Conservation (phyloP, 352 stramenopile species). For the Phytophthora europaea region DNA sequence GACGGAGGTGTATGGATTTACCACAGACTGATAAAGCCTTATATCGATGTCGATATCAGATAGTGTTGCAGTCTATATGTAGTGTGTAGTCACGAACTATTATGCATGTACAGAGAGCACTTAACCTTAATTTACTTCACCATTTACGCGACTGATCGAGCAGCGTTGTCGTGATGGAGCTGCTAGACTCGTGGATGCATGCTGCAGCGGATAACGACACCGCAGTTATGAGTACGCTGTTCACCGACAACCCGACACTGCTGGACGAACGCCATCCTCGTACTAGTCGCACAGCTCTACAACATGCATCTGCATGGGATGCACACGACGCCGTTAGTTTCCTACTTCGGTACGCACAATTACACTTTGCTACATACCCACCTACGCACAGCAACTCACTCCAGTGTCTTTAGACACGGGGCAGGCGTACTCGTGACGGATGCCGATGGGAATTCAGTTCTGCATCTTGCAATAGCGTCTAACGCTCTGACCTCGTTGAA, state of each 20-base stretch:
- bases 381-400: not conserved
- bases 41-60: not conserved
- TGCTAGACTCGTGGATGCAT: constrained; percentile 27
- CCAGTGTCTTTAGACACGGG: constrained; percentile 15
- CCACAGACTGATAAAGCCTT: constrained; percentile 46
- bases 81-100: not conserved
- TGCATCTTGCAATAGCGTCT: constrained; percentile 34
- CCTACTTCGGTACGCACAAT: constrained; percentile 21
- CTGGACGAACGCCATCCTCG: constrained; percentile 31
- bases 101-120: not conserved
- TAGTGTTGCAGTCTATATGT: not conserved
- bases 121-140: constrained; percentile 21
- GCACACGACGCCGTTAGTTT: constrained; percentile 21
- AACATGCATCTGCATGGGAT: constrained; percentile 30
- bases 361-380: not conserved
- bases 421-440: constrained; percentile 27
- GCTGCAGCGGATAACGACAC: constrained; percentile 23
- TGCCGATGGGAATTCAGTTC: constrained; percentile 29
- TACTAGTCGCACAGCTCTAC: constrained; percentile 28
- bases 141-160: constrained; percentile 21
- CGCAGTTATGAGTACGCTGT: constrained; percentile 4
- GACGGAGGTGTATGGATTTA: constrained; percentile 71
- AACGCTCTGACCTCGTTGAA: constrained; percentile 28
- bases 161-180: constrained; percentile 6
- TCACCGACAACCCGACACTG: constrained; percentile 13